A percentile compares a stretch with the other conserved stretches of the same genome.
Conservation (phyloP, 352 stramenopile species). For the Phytophthora nicotianae region DNA sequence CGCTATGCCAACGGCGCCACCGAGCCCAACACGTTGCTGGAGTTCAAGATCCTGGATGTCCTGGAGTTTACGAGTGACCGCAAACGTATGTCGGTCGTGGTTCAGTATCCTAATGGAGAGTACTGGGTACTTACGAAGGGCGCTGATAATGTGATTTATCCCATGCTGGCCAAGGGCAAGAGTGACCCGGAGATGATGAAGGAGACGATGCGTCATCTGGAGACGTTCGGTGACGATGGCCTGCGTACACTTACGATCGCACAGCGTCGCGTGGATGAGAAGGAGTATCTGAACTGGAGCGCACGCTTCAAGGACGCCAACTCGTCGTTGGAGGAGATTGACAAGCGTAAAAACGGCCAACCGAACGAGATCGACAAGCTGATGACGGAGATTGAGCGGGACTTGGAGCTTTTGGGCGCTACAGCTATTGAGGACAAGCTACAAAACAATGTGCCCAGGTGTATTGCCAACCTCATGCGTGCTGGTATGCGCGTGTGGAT, state of each 20-base stretch:
- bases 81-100: slow-evolving; percentile 83
- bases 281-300: slow-evolving; percentile 73
- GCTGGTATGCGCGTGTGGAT: slow-evolving; percentile 94
- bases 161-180: slow-evolving; percentile 63
- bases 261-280: slow-evolving; percentile 50
- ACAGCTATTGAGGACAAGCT: slow-evolving; percentile 96
- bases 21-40: slow-evolving; percentile 54
- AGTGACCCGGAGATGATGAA: slow-evolving; percentile 64
- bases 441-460: slow-evolving; percentile 87
- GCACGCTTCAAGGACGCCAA: slow-evolving; percentile 68
- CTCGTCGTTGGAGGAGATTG: slow-evolving; percentile 75
- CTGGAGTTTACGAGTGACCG: slow-evolving; percentile 95
- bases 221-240: slow-evolving; percentile 82
- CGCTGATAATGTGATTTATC: slow-evolving; percentile 94
- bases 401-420: slow-evolving; percentile 84
- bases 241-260: slow-evolving; percentile 88
- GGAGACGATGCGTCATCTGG: slow-evolving; percentile 69
- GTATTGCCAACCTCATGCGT: slow-evolving; percentile 85
- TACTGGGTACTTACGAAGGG: slow-evolving; percentile 87
- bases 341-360: slow-evolving; percentile 75
- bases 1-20: slow-evolving; percentile 31
- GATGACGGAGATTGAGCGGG: slow-evolving; percentile 80
- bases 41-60: slow-evolving; percentile 91
- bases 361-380: slow-evolving; percentile 74
- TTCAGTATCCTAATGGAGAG: slow-evolving; percentile 72